These are phyloP conservation scores for Colletotrichum navitas DNA, from an alignment of 2,329 filamentous ascomycete genomes.

Conservation along the genomic window DNA sequence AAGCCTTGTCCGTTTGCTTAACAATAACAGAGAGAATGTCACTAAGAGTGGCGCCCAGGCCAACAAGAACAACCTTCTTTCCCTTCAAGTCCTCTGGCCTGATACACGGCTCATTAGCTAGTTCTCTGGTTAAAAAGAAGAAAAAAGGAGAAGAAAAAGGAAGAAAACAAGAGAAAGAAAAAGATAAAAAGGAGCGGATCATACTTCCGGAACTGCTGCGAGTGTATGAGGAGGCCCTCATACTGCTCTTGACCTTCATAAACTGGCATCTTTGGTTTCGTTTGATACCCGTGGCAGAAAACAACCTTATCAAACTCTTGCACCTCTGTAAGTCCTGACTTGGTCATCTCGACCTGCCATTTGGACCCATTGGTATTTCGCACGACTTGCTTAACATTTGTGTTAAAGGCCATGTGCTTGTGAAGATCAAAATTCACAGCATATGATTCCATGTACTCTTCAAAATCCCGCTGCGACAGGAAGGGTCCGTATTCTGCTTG, in stretches of 20 bases:
- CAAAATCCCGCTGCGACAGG: constrained; percentile 47
- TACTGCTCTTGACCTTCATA: constrained; percentile 54
- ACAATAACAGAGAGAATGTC: constrained; percentile 53
- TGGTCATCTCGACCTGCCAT: constrained; percentile 51
- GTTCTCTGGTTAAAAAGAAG: too few relatives aligned
- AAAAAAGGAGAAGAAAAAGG: too few relatives aligned
- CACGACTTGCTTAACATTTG: constrained; percentile 48
- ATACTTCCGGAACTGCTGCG: constrained; percentile 52
- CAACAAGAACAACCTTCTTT: constrained; percentile 59
- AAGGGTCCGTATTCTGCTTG: constrained; percentile 47
- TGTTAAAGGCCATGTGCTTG: constrained; percentile 51
- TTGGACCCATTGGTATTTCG: constrained; percentile 48
- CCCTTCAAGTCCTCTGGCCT: constrained; percentile 53
- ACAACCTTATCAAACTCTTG: constrained; percentile 55
- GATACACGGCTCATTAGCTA: not conserved
- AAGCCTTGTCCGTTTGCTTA: constrained; percentile 53
- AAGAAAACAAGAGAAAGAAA: too few relatives aligned
- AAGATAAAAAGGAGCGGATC: constrained; percentile 6
- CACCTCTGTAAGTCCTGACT: constrained; percentile 43
- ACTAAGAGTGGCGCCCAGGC: constrained; percentile 55
- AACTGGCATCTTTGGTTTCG: constrained; percentile 51
- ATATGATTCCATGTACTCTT: constrained; percentile 57
- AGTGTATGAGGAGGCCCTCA: constrained; percentile 55
- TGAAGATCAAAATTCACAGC: constrained; percentile 55
- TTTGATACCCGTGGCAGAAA: constrained; percentile 52